Evolutionary conservation across 1,284 basidiomycete species (phyloP).

Genomic region (Trichosporon faecale): DNA sequence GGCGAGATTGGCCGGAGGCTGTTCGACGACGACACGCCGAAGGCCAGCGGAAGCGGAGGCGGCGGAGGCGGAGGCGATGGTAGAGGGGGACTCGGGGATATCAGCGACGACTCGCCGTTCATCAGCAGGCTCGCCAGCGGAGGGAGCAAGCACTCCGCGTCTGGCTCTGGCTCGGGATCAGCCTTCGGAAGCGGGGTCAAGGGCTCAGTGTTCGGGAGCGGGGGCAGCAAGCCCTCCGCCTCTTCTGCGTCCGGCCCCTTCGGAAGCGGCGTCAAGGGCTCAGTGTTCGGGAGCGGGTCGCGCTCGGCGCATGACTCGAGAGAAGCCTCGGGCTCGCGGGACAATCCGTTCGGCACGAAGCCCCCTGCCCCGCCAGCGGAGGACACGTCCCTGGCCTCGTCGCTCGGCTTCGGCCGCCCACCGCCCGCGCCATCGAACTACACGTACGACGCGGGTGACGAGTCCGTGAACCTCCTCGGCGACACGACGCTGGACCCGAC

Average conservation of each 20-base stretch:
- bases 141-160: not conserved
- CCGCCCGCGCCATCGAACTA: not conserved
- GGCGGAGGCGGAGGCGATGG: too few species aligned
- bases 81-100: not conserved
- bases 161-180: not conserved
- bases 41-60: not conserved
- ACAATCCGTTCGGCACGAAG: not conserved
- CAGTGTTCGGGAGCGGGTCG: not conserved
- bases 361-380: not conserved
- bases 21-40: slow-evolving; percentile 16
- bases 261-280: not conserved
- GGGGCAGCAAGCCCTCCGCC: too few species aligned
- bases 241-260: too few species aligned
- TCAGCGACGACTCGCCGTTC: not conserved
- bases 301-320: not conserved
- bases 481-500: slow-evolving; percentile 9
- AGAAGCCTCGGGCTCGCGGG: not conserved
- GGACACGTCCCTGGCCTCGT: slow-evolving; percentile 1
- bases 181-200: not conserved
- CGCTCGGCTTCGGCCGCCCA: slow-evolving; percentile 1
- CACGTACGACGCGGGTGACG: not conserved
- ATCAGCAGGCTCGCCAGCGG: not conserved
- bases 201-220: not conserved
- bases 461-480: not conserved
- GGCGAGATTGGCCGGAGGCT: slow-evolving; percentile 25